Evolutionary conservation across 139 green algal species (phyloP).

Genomic region (Micractinium sp.): DNA sequence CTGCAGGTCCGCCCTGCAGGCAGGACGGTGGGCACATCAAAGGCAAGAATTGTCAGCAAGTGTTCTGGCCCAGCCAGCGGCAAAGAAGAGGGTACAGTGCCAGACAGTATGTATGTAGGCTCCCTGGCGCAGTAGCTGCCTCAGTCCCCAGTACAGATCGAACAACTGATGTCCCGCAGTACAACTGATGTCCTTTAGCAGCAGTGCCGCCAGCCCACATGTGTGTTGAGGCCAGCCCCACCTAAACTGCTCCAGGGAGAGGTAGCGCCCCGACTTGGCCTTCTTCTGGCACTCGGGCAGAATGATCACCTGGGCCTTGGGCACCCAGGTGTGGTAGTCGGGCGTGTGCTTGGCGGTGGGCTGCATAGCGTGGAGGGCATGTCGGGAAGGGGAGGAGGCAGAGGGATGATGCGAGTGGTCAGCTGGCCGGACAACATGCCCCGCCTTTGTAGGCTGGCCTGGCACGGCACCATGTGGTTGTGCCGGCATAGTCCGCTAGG

Average conservation of each 20-base stretch:
- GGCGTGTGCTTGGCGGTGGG: not conserved
- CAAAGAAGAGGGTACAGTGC: not conserved
- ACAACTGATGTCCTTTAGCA: too few relatives aligned
- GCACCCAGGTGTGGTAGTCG: constrained; percentile 66
- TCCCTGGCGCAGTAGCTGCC: too few relatives aligned
- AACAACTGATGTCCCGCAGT: too few relatives aligned
- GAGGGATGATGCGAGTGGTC: not conserved
- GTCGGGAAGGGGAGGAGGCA: not conserved
- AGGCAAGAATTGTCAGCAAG: not conserved
- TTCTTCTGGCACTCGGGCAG: constrained; percentile 55
- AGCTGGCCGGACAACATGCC: not conserved
- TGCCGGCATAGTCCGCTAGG: too few relatives aligned
- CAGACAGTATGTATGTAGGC: too few relatives aligned
- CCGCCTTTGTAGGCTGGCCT: too few relatives aligned
- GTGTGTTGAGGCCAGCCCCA: not conserved
- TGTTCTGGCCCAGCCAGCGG: not conserved
- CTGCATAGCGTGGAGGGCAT: not conserved
- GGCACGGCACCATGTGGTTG: too few relatives aligned
- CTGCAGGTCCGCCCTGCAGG: constrained; percentile 40
- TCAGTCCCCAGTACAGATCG: too few relatives aligned
- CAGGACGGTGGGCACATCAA: not conserved
- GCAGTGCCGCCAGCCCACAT: too few relatives aligned
- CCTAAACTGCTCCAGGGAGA: constrained; percentile 43
- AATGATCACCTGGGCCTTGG: constrained; percentile 53
- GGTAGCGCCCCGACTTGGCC: constrained; percentile 48